A percentile compares a stretch with the other conserved stretches of the same genome.
Conservation (phyloP, 2,329 filamentous ascomycete genomes). For the Aspergillus sp. region DNA sequence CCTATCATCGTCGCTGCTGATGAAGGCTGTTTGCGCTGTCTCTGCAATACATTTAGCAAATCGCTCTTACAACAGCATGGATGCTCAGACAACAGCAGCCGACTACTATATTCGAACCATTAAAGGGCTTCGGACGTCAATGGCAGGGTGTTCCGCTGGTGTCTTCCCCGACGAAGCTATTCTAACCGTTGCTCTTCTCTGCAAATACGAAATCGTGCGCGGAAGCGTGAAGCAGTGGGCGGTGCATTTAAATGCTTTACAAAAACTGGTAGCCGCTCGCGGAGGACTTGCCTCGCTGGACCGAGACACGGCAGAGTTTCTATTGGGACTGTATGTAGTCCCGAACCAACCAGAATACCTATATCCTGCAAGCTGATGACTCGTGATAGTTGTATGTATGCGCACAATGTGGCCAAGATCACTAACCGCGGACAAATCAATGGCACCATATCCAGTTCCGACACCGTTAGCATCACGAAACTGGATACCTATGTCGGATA, state of each 20-base stretch:
- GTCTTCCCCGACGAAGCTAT: slow-evolving; percentile 26
- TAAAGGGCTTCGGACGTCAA: slow-evolving; percentile 23
- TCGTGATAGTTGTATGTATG: slow-evolving; percentile 26
- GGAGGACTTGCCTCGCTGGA: slow-evolving; percentile 27
- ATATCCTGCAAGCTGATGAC: slow-evolving; percentile 5
- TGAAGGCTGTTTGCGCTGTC: slow-evolving; percentile 34
- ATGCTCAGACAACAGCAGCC: slow-evolving; percentile 24
- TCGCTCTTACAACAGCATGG: slow-evolving; percentile 16
- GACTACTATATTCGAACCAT: slow-evolving; percentile 30
- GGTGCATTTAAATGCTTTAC: slow-evolving; percentile 31
- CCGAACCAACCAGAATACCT: too few species aligned
- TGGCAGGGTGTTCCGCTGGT: slow-evolving; percentile 13
- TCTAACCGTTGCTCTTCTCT: slow-evolving; percentile 31
- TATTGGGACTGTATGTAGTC: slow-evolving; percentile 28
- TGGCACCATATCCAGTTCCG: slow-evolving; percentile 11
- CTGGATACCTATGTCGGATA: slow-evolving; percentile 35
- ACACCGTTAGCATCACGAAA: slow-evolving; percentile 20
- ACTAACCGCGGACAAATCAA: slow-evolving; percentile 24
- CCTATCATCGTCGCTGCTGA: slow-evolving; percentile 29
- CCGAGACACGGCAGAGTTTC: slow-evolving; percentile 25
- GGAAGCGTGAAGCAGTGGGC: slow-evolving; percentile 35
- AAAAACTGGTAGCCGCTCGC: slow-evolving; percentile 26
- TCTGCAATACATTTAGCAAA: slow-evolving; percentile 34
- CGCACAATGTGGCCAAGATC: slow-evolving; percentile 29
- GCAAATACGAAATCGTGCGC: slow-evolving; percentile 34